These are phyloP conservation scores for Stephanodiscus minutulus DNA, from an alignment of 108 stramenopile genomes.

Conservation along the genomic window DNA sequence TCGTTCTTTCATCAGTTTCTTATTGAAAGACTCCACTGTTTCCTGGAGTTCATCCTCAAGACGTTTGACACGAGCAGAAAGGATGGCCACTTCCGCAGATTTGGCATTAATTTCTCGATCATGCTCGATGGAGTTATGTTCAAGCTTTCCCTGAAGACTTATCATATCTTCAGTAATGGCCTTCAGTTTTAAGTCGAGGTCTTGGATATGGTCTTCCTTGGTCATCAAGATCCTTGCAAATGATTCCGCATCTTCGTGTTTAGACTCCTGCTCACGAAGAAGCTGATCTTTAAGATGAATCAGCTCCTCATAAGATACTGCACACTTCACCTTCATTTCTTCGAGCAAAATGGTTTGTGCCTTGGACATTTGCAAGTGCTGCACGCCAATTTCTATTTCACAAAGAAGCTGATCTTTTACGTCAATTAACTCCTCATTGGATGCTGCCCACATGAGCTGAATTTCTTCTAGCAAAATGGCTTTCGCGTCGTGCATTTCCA, in stretches of 20 bases:
- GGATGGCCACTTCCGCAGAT: background rate
- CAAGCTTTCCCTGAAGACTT: background rate
- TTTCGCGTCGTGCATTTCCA: no score
- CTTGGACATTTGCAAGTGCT: no score
- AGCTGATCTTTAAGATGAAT: background rate
- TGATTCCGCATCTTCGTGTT: no score
- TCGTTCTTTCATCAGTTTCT: constrained; percentile 4
- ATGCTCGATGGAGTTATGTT: no score
- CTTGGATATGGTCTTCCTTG: no score
- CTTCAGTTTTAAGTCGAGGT: no score
- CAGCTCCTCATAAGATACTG: background rate
- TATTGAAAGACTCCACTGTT: background rate
- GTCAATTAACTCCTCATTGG: no score
- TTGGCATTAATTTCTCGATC: background rate
- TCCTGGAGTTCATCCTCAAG: constrained; percentile 4
- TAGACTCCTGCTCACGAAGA: background rate
- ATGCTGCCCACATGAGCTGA: no score
- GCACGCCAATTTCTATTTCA: no score
- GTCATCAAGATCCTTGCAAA: no score
- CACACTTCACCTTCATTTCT: background rate
- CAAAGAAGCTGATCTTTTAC: no score
- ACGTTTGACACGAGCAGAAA: background rate
- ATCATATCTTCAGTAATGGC: background rate
- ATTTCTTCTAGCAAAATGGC: no score
- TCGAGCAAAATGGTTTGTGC: background rate